Conservation (phyloP, 768 basidiomycete species). For the Hygrocybe coccinea region DNA sequence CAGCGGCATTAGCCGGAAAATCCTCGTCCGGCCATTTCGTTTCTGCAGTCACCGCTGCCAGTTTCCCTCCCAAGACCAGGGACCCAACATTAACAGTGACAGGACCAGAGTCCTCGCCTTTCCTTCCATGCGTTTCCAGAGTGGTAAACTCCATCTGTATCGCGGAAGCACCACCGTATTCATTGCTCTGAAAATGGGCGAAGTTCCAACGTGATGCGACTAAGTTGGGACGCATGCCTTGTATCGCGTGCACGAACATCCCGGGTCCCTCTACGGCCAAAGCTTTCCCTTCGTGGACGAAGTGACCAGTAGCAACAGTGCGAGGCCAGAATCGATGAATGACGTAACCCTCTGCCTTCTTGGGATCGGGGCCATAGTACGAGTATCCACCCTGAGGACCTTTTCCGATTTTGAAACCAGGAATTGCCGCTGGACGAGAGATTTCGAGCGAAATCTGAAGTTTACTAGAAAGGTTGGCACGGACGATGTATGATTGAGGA, state of each 20-base stretch:
- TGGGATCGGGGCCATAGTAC: slow-evolving; percentile 70
- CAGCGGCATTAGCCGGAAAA: slow-evolving; percentile 37
- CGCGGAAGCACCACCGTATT: slow-evolving; percentile 72
- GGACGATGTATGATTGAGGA: slow-evolving; percentile 76
- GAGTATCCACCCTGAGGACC: slow-evolving; percentile 86
- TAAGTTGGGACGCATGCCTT: slow-evolving; percentile 95
- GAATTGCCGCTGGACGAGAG: slow-evolving; percentile 58
- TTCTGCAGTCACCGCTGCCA: slow-evolving; percentile 73
- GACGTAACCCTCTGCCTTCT: slow-evolving; percentile 77
- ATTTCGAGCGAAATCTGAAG: slow-evolving; percentile 77
- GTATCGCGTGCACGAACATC: slow-evolving; percentile 93
- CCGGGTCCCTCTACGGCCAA: slow-evolving; percentile 56
- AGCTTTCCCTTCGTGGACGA: slow-evolving; percentile 64
- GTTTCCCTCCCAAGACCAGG: slow-evolving; percentile 73
- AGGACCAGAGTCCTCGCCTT: slow-evolving; percentile 75
- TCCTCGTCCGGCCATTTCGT: slow-evolving; percentile 69
- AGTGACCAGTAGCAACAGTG: slow-evolving; percentile 53
- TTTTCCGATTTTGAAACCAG: slow-evolving; percentile 89
- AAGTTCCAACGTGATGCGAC: slow-evolving; percentile 96
- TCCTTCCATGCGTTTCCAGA: slow-evolving; percentile 67
- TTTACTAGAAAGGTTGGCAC: slow-evolving; percentile 72
- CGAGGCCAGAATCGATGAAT: slow-evolving; percentile 90
- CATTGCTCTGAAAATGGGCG: slow-evolving; percentile 76
- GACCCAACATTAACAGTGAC: slow-evolving; percentile 84
- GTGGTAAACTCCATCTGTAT: slow-evolving; percentile 97